A percentile compares a stretch with the other conserved stretches of the same genome.
These are phyloP conservation scores for Chrysanthemum makinoi DNA, from an alignment of 129 eudicot species.

Conservation along the genomic window DNA sequence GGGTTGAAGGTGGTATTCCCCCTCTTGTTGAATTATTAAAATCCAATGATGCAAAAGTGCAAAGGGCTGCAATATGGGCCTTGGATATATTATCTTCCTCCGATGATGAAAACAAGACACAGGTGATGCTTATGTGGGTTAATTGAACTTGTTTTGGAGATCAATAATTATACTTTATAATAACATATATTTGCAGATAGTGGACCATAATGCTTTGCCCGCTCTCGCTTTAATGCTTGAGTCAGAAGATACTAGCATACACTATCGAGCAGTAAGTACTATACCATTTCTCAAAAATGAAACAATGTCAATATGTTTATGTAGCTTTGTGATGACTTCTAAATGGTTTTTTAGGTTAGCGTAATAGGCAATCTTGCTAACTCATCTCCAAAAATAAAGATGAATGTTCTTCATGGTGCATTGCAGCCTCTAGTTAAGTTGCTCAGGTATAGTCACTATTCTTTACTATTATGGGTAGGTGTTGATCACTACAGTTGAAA, in stretches of 20 bases:
- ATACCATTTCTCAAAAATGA: slow-evolving; percentile 8
- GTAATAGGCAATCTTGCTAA: slow-evolving; percentile 94
- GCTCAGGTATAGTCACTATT: slow-evolving; percentile 52
- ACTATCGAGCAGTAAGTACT: slow-evolving; percentile 77
- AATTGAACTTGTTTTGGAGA: slow-evolving; percentile 13
- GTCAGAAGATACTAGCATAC: slow-evolving; percentile 73
- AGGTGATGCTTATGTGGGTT: slow-evolving; percentile 35
- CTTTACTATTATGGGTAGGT: background rate
- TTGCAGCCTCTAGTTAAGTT: slow-evolving; percentile 88
- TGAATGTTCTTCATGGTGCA: slow-evolving; percentile 92
- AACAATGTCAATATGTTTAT: slow-evolving; percentile 1
- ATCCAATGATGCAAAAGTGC: slow-evolving; percentile 72
- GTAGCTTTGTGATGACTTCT: slow-evolving; percentile 5
- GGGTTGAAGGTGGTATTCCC: slow-evolving; percentile 93
- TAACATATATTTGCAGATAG: slow-evolving; percentile 51
- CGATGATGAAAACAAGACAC: slow-evolving; percentile 80
- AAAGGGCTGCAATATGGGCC: slow-evolving; percentile 92
- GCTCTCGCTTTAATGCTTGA: slow-evolving; percentile 79
- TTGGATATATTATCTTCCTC: slow-evolving; percentile 70
- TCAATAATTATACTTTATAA: background rate
- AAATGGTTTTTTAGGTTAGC: slow-evolving; percentile 66
- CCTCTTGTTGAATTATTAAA: slow-evolving; percentile 89
- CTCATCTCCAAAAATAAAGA: slow-evolving; percentile 88
- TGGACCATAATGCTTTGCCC: slow-evolving; percentile 86
- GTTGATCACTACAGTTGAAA: background rate